These are phyloP conservation scores for Spergularia azorica DNA, from an alignment of 179 eudicot species.

Conservation along the genomic window DNA sequence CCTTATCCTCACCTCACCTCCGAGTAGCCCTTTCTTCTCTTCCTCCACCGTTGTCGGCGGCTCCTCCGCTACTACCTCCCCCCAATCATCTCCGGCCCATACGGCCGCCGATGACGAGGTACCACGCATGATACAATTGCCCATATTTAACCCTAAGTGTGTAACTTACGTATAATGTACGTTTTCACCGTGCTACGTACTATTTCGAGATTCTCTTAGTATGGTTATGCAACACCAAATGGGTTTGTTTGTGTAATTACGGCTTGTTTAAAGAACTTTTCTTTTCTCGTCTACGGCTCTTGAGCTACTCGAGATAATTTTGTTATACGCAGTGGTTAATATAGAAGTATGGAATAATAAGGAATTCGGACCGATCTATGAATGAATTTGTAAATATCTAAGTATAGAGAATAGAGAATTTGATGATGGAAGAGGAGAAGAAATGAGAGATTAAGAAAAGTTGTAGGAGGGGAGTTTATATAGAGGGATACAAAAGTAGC, in stretches of 20 bases:
- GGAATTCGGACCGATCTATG: too few relatives aligned
- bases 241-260: too few relatives aligned
- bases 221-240: too few relatives aligned
- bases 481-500: neutral
- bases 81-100: conserved; percentile 41
- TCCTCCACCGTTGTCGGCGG: neutral
- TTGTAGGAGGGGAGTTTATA: conserved; percentile 12
- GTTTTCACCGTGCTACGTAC: too few relatives aligned
- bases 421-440: neutral
- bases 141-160: conserved; percentile 26
- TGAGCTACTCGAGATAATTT: too few relatives aligned
- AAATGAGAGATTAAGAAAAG: conserved; percentile 13
- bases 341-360: too few relatives aligned
- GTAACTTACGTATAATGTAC: neutral
- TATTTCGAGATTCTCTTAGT: too few relatives aligned
- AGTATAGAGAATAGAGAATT: neutral
- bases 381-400: too few relatives aligned
- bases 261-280: too few relatives aligned
- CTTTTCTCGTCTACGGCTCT: too few relatives aligned
- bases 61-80: conserved; percentile 10
- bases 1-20: conserved; percentile 39
- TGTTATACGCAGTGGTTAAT: too few relatives aligned
- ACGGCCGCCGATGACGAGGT: conserved; percentile 27
- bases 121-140: conserved; percentile 34
- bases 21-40: conserved; percentile 18